phyloP scores from a whole-genome alignment of 2,329 filamentous ascomycete species.

The Colletotrichum ledebouriae region DNA sequence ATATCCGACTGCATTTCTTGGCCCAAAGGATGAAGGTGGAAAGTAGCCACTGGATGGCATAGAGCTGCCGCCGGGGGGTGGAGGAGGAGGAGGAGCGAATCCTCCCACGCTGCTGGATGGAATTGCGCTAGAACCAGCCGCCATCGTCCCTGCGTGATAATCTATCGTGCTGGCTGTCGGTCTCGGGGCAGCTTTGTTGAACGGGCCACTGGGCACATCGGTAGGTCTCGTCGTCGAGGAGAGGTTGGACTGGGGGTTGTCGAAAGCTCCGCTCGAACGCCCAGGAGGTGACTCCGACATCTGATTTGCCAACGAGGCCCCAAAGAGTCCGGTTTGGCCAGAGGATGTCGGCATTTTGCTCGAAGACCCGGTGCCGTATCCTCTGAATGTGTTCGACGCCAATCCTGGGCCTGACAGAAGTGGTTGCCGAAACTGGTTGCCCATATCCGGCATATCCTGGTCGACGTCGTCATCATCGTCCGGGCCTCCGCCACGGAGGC shows the following conservation, averaged over 20 bases:
- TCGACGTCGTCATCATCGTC: slow-evolving; percentile 20
- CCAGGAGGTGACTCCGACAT: not conserved
- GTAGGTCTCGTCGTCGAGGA: not conserved
- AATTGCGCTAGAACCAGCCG: not conserved
- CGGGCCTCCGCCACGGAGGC: slow-evolving; percentile 34
- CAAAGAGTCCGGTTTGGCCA: too few relatives aligned
- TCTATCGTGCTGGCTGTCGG: too few relatives aligned
- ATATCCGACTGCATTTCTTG: too few relatives aligned
- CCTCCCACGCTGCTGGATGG: not conserved
- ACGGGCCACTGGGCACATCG: not conserved
- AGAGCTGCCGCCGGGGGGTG: too few relatives aligned
- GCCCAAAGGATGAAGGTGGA: too few relatives aligned
- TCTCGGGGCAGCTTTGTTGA: not conserved
- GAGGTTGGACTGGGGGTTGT: not conserved
- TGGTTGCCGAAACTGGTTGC: not conserved
- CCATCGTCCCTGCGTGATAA: too few relatives aligned
- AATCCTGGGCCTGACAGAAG: not conserved
- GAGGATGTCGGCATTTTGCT: too few relatives aligned
- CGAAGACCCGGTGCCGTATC: too few relatives aligned
- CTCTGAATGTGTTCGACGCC: not conserved
- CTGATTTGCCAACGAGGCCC: too few relatives aligned
- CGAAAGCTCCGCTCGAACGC: too few relatives aligned
- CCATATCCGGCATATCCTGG: slow-evolving; percentile 18
- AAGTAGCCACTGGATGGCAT: too few relatives aligned
- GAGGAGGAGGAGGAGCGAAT: too few relatives aligned